Percentiles rank a stretch among this genome's conserved stretches.
Conservation (phyloP, 164 flowering plant species). For the Vitis riparia region DNA sequence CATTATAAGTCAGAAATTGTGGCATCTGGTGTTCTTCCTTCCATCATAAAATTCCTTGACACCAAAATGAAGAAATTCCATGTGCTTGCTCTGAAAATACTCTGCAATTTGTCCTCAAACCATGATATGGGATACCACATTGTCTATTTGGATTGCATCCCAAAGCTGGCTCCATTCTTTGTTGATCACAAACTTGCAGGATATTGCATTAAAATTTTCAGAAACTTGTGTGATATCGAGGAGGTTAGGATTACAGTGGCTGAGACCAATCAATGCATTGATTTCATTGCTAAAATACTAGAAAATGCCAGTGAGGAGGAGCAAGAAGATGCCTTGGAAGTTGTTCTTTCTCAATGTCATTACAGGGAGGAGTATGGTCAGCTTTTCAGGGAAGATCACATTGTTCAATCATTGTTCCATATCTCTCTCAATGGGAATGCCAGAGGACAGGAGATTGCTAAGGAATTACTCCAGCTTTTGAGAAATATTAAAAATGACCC, state of each 20-base stretch:
- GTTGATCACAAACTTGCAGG: constrained; percentile 9
- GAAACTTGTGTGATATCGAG: constrained; percentile 3
- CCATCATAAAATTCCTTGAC: constrained; percentile 13
- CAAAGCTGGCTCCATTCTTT: constrained; percentile 13
- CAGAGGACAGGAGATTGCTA: constrained; percentile 4
- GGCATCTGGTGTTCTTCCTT: constrained; percentile 20
- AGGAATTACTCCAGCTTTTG: constrained; percentile 5
- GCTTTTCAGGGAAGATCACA: constrained; percentile 3
- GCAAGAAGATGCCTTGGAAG: constrained; percentile 13
- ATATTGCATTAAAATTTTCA: constrained; percentile 11
- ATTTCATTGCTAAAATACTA: constrained; percentile 9
- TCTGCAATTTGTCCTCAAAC: constrained; percentile 14
- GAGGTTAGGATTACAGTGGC: constrained; percentile 16
- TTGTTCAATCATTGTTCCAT: constrained; percentile 4
- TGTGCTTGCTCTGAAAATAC: constrained; percentile 8
- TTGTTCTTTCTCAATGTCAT: constrained; percentile 12
- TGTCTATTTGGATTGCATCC: constrained; percentile 14
- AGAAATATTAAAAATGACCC: background rate
- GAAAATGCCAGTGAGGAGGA: constrained; percentile 12
- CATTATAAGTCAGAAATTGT: constrained; percentile 8
- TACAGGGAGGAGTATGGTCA: background rate
- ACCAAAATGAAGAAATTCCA: background rate
- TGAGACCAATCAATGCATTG: constrained; percentile 8
- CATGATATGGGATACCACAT: constrained; percentile 14
- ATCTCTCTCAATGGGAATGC: constrained; percentile 16